Evolutionary conservation across 2,329 filamentous ascomycete species (phyloP).

Genomic region (Davidsoniella virescens): DNA sequence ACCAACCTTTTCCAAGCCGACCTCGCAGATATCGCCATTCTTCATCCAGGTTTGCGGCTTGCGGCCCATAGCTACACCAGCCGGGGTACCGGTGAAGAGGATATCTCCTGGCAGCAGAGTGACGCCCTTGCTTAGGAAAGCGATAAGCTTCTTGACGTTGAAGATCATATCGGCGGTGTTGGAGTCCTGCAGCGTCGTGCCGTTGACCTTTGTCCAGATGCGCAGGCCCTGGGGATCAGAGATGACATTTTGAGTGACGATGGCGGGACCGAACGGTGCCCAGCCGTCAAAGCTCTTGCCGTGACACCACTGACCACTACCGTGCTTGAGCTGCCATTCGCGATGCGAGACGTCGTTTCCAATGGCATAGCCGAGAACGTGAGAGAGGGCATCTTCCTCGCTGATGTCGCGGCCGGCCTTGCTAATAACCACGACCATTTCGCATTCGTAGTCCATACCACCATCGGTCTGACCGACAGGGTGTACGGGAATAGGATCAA

Average conservation of each 20-base stretch:
- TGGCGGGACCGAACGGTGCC: slow-evolving; percentile 57
- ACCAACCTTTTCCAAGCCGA: slow-evolving; percentile 49
- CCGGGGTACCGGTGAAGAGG: slow-evolving; percentile 53
- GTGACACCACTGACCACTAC: slow-evolving; percentile 53
- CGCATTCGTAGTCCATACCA: slow-evolving; percentile 68
- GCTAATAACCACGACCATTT: slow-evolving; percentile 58
- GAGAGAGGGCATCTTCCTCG: slow-evolving; percentile 48
- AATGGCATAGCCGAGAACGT: slow-evolving; percentile 58
- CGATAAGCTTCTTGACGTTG: slow-evolving; percentile 39
- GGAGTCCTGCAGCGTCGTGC: slow-evolving; percentile 37
- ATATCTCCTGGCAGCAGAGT: slow-evolving; percentile 47
- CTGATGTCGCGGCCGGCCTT: slow-evolving; percentile 48
- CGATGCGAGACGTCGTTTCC: slow-evolving; percentile 71
- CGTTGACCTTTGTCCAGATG: slow-evolving; percentile 45
- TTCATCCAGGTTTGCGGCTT: slow-evolving; percentile 52
- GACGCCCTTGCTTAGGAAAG: slow-evolving; percentile 43
- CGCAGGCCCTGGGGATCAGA: slow-evolving; percentile 38
- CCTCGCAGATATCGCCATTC: slow-evolving; percentile 54
- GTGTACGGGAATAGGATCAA: slow-evolving; percentile 50
- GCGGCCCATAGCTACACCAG: slow-evolving; percentile 54
- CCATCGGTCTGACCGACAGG: slow-evolving; percentile 45
- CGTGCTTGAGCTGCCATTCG: slow-evolving; percentile 55
- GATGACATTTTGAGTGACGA: slow-evolving; percentile 41
- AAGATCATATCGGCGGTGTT: slow-evolving; percentile 45
- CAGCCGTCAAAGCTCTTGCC: slow-evolving; percentile 64